Conservation (phyloP, 2,329 filamentous ascomycete genomes). For the Talaromyces sp. region DNA sequence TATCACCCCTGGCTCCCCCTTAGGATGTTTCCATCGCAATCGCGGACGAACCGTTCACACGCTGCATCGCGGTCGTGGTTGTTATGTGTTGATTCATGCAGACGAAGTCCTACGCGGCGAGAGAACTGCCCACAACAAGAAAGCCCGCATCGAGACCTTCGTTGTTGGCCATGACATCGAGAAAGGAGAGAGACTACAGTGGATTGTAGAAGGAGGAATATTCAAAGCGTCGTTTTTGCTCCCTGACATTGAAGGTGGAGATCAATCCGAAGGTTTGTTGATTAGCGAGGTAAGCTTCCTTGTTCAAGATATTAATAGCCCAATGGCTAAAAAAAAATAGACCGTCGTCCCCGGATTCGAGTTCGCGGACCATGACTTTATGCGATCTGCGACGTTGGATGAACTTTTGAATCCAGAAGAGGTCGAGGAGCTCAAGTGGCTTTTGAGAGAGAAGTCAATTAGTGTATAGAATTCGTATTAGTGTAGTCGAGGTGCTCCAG, state of each 20-base stretch:
- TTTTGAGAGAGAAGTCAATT: slow-evolving; percentile 26
- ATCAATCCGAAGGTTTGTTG: slow-evolving; percentile 52
- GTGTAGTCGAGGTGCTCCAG: background rate
- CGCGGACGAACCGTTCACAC: slow-evolving; percentile 62
- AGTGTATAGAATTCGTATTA: slow-evolving; percentile 18
- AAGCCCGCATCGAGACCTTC: slow-evolving; percentile 60
- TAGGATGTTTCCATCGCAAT: slow-evolving; percentile 64
- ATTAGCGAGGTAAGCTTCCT: slow-evolving; percentile 55
- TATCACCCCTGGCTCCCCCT: slow-evolving; percentile 54
- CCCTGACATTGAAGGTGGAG: slow-evolving; percentile 40
- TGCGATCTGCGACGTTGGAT: slow-evolving; percentile 50
- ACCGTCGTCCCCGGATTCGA: slow-evolving; percentile 68
- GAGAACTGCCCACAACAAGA: slow-evolving; percentile 23
- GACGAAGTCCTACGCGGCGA: slow-evolving; percentile 39
- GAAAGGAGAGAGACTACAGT: slow-evolving; percentile 61
- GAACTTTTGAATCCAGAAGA: slow-evolving; percentile 54
- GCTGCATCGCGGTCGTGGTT: slow-evolving; percentile 59
- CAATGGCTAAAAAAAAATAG: slow-evolving; percentile 22
- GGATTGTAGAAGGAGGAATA: slow-evolving; percentile 66
- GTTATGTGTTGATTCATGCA: slow-evolving; percentile 63
- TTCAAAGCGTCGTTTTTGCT: slow-evolving; percentile 64
- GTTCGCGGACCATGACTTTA: slow-evolving; percentile 64
- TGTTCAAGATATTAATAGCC: background rate
- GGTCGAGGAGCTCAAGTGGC: slow-evolving; percentile 46
- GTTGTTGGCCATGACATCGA: slow-evolving; percentile 59